Conservation (phyloP, 1,284 basidiomycete genomes). For the Trichosporon coremiiforme region DNA sequence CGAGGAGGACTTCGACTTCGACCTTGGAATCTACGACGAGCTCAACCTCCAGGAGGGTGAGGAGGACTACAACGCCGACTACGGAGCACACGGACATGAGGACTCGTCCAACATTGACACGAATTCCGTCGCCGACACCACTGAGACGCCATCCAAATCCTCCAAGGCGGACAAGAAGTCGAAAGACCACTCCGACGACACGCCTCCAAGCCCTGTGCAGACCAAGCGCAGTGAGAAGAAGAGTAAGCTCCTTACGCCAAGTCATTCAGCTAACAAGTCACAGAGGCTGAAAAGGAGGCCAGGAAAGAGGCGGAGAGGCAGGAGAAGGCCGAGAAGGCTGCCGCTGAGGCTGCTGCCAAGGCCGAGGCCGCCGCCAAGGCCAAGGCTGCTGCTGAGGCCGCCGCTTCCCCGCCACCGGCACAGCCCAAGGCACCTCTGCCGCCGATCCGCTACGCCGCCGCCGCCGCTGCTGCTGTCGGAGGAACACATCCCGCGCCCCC, state of each 20-base stretch:
- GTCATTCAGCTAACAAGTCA: slow-evolving; percentile 8
- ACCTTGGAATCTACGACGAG: slow-evolving; percentile 97
- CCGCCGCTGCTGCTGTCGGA: slow-evolving; percentile 79
- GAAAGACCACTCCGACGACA: slow-evolving; percentile 24
- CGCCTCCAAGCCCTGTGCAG: slow-evolving; percentile 45
- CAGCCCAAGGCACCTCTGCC: slow-evolving; percentile 62
- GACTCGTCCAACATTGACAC: slow-evolving; percentile 59
- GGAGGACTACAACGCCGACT: slow-evolving; percentile 78
- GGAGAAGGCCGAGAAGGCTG: slow-evolving; percentile 22
- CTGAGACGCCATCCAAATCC: slow-evolving; percentile 51
- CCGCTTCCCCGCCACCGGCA: slow-evolving; percentile 46
- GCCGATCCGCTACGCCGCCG: slow-evolving; percentile 83
- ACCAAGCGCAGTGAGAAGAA: slow-evolving; percentile 36
- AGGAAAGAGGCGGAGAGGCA: slow-evolving; percentile 25
- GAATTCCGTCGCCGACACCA: slow-evolving; percentile 55
- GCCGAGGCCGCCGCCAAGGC: slow-evolving; percentile 28
- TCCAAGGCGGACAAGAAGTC: slow-evolving; percentile 47
- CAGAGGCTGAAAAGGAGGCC: slow-evolving; percentile 31
- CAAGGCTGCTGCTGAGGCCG: slow-evolving; percentile 36
- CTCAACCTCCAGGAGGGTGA: slow-evolving; percentile 88
- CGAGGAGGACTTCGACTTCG: slow-evolving; percentile 96
- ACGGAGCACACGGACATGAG: slow-evolving; percentile 67
- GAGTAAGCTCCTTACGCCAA: slow-evolving; percentile 22
- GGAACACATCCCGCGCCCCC: slow-evolving; percentile 52
- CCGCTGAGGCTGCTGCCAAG: slow-evolving; percentile 26